These are phyloP conservation scores for Chaetomium sp. DNA, from an alignment of 2,329 filamentous ascomycete species.

Conservation along the genomic window DNA sequence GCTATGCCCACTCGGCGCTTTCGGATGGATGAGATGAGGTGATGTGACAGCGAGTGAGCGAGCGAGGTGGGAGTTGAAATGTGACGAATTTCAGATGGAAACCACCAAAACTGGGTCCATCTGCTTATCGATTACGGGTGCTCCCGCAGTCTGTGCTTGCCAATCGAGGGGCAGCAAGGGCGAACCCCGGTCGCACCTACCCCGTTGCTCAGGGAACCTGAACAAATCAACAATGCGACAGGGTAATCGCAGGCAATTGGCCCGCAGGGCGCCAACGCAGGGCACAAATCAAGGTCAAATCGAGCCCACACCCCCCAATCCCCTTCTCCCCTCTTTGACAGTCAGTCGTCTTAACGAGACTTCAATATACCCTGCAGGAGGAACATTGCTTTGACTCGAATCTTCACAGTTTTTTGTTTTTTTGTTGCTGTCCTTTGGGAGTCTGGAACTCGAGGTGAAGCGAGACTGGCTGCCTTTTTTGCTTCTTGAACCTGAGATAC, in stretches of 20 bases:
- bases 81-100: not conserved
- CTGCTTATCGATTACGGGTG: slow-evolving; percentile 29
- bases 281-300: slow-evolving; percentile 13
- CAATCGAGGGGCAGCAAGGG: slow-evolving; percentile 11
- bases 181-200: slow-evolving; percentile 25
- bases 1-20: not conserved
- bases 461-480: slow-evolving; percentile 3
- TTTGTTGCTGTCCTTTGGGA: slow-evolving; percentile 14
- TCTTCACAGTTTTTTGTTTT: slow-evolving; percentile 10
- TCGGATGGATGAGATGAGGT: not conserved
- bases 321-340: not conserved
- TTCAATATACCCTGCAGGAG: slow-evolving; percentile 31
- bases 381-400: slow-evolving; percentile 17
- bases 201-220: slow-evolving; percentile 32
- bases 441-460: slow-evolving; percentile 23
- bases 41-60: not conserved
- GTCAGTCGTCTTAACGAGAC: slow-evolving; percentile 29
- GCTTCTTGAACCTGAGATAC: not conserved
- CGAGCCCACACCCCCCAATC: not conserved
- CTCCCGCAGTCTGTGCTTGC: slow-evolving; percentile 12
- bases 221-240: slow-evolving; percentile 32
- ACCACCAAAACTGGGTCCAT: not conserved
- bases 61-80: not conserved
- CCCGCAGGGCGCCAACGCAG: slow-evolving; percentile 30
- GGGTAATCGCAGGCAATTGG: slow-evolving; percentile 32